Base-by-base conservation (phyloP, 208 protist genomes). In the Angomonas deanei region DNA sequence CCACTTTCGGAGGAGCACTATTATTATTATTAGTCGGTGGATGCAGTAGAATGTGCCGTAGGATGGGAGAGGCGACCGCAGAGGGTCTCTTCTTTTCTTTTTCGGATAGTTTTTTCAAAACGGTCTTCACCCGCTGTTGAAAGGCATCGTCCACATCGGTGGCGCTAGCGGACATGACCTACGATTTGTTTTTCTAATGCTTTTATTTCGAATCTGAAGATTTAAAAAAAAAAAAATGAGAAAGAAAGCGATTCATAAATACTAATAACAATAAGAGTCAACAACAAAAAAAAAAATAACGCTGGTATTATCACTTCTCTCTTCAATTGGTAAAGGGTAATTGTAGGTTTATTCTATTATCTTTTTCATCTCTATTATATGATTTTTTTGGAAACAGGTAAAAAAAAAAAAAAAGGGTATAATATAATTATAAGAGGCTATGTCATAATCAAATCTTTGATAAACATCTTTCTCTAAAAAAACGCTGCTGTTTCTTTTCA, bases 11-110 rank as follows among this genome's bases (percentile, higher is more conserved):
- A 4, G 13, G 19, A 11, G 13, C 11, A 26, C 34, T 42, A 19
- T 26, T 8, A 5, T 19, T 11, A 28, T 30, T 30, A 17, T 31
- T 64, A 47, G 47, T 13, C 48, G 64, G 42, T 61, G 56, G n/a
- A n/a, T 66, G 48, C 34, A 54, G 53, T 32, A 84, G 64, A 27
- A 84, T 33, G 53, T 66, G 66, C 1, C 72, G 78, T 33, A 84
- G 56, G 46, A 84, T 67, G 13, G 78, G 78, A 15, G 78, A 84
- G 21, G 74, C 60, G 3, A 74, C 74, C 0, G 74, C 53, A 11
- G 72, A 80, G 2, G 78, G 78, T 49, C 62, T 38, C 26, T 48
- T 64, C 13, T 65, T 74, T 4, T 70, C 26, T 6, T 4, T 34
- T 0, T 56, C 39, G 2, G 74, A 42, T 5, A 66, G 30, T 6